These are phyloP conservation scores for Penicillium verhagenii DNA, from an alignment of 495 filamentous ascomycete species.

Conservation along the genomic window DNA sequence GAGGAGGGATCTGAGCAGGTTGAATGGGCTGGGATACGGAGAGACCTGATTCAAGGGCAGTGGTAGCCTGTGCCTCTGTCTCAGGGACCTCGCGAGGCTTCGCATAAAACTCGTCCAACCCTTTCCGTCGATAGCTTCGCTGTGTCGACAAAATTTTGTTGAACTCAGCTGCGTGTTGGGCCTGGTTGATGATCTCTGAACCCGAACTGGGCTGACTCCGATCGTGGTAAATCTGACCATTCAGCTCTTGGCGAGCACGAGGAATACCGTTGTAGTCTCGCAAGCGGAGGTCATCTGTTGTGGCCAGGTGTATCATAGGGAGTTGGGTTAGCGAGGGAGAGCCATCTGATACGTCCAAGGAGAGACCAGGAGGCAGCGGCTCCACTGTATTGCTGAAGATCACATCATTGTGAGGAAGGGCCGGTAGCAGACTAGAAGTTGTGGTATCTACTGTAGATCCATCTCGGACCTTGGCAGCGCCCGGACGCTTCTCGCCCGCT, in stretches of 20 bases:
- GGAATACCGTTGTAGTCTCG: constrained; percentile 81
- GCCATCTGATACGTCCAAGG: constrained; percentile 55
- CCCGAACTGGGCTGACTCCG: constrained; percentile 74
- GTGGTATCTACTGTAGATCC: constrained; percentile 51
- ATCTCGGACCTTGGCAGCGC: constrained; percentile 84
- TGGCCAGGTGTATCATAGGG: constrained; percentile 79
- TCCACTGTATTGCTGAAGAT: constrained; percentile 79
- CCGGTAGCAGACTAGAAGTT: constrained; percentile 49
- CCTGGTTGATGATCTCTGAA: constrained; percentile 83
- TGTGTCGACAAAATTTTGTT: constrained; percentile 78
- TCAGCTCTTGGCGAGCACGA: constrained; percentile 84
- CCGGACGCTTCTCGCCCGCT: constrained; percentile 94
- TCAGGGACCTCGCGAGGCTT: constrained; percentile 72
- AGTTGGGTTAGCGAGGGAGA: constrained; percentile 66
- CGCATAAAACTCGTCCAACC: constrained; percentile 73
- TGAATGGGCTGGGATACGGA: constrained; percentile 48
- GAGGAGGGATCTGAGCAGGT: constrained; percentile 39
- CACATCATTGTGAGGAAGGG: constrained; percentile 63
- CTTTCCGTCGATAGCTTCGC: constrained; percentile 70
- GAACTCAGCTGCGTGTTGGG: constrained; percentile 83
- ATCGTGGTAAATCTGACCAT: constrained; percentile 87
- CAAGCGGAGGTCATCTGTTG: constrained; percentile 72
- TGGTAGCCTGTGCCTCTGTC: constrained; percentile 48
- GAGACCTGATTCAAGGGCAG: constrained; percentile 49
- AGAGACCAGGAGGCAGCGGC: constrained; percentile 65